These are phyloP conservation scores for Rutstroemia sp. DNA, from an alignment of 2,329 filamentous ascomycete species.

Conservation along the genomic window DNA sequence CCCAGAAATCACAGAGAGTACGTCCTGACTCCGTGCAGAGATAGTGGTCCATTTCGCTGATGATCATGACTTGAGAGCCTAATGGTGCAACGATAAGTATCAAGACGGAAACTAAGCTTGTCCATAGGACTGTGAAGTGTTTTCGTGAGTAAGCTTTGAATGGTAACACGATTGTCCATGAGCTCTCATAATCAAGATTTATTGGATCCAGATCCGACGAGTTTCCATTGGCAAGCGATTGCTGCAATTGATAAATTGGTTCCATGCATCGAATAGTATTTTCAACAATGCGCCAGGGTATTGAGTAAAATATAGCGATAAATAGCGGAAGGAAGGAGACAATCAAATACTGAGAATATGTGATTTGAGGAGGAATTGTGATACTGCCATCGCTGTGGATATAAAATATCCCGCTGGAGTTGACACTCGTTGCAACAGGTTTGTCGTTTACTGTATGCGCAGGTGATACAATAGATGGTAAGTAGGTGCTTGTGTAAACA, in stretches of 20 bases:
- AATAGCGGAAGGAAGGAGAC: background rate
- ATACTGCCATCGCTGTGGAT: background rate
- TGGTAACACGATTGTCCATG: background rate
- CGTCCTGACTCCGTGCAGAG: background rate
- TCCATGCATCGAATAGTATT: background rate
- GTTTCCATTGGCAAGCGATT: background rate
- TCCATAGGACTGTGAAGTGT: background rate
- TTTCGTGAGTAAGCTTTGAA: background rate
- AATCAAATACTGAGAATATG: background rate
- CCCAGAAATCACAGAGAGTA: background rate
- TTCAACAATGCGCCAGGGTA: conserved; percentile 1
- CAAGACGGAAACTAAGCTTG: background rate
- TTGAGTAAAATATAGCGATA: background rate
- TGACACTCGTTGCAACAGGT: background rate
- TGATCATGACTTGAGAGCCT: background rate
- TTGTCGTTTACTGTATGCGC: background rate
- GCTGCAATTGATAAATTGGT: background rate
- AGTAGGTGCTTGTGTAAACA: no score
- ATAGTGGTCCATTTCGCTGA: background rate
- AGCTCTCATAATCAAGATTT: background rate
- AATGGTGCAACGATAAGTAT: background rate
- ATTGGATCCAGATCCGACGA: background rate
- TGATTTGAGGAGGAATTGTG: no score
- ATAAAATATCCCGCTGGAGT: background rate
- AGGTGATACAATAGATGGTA: background rate